Base-by-base conservation (phyloP, 2,329 filamentous ascomycete genomes). In the Dendrostoma leiphaemia region DNA sequence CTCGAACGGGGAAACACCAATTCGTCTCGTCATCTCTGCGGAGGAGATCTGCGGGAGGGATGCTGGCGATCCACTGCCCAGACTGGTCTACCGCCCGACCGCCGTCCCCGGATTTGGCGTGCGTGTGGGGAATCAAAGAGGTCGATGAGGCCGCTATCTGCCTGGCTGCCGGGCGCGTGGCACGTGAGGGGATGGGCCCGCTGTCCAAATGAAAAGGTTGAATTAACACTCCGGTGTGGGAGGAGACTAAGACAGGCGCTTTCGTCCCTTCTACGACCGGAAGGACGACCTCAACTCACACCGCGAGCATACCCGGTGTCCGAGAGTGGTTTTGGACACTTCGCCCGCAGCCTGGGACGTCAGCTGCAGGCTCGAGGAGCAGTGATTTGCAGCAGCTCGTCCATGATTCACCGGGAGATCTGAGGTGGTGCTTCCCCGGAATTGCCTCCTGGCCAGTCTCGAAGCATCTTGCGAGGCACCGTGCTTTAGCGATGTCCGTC, bases 41-140 rank as follows among this genome's bases (percentile, higher is more conserved):
- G 23, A 26, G 40, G 12, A 43, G 54, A 57, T 57, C 51, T 28
- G 40, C 54, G 29, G 35, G 40, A 47, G 51, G 51, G 46, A 54
- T 53, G 47, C 50, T 51, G 51, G 34, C 47, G 17, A 23, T 38
- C 49, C 41, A n/a, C n/a, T n/a, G n/a, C n/a, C n/a, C n/a, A n/a
- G n/a, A n/a, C n/a, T n/a, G n/a, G n/a, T n/a, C n/a, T n/a, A n/a
- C 29, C 29, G 32, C 10, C 24, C 35, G 19, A 19, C 32, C n/a
- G n/a, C 35, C 23, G 21, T 23, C 29, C 46, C 46, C 46, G 32
- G 32, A 38, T 17, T 40, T 8, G 28, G 32, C 12, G 28, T 12
- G 44, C 44, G 44, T 28, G 44, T 46, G 44, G 44, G 26, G 13
- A 12, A 5, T 31, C 44, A 46, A 46, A 28, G 44, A 46, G n/a